phyloP scores from a whole-genome alignment of 106 monocot species.

The Platanthera zijinensis region DNA sequence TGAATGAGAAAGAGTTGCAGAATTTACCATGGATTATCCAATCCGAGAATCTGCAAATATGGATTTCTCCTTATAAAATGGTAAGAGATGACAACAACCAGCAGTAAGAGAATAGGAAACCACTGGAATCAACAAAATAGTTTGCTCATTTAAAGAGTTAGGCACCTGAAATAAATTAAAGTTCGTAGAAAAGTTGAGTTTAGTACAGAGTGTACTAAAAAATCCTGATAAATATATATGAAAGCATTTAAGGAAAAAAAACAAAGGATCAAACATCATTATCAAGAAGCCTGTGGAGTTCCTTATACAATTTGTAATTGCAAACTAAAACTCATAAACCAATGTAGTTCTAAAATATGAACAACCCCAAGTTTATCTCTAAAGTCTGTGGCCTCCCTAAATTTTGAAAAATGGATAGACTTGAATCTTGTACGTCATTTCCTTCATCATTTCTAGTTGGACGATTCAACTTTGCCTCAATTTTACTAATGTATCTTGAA shows the following conservation, averaged over 20 bases:
- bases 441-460: too few species aligned
- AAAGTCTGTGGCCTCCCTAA: background rate
- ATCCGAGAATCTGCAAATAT: constrained; percentile 5
- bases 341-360: background rate
- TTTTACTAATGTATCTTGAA: too few species aligned
- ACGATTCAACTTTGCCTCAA: too few species aligned
- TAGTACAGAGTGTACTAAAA: background rate
- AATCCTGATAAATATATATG: background rate
- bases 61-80: constrained; percentile 14
- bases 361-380: background rate
- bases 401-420: too few species aligned
- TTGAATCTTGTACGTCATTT: too few species aligned
- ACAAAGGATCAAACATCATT: background rate
- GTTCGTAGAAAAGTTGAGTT: background rate
- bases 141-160: constrained; percentile 34
- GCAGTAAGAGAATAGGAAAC: constrained; percentile 59
- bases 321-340: background rate
- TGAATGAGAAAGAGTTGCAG: background rate
- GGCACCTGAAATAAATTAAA: constrained; percentile 40
- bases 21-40: constrained; percentile 26
- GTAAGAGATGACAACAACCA: constrained; percentile 45
- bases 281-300: background rate
- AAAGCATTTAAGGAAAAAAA: background rate
- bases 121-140: constrained; percentile 45
- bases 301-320: background rate